Evolutionary conservation across 331 rosid species (phyloP).

Genomic region (Quercus tomentella): DNA sequence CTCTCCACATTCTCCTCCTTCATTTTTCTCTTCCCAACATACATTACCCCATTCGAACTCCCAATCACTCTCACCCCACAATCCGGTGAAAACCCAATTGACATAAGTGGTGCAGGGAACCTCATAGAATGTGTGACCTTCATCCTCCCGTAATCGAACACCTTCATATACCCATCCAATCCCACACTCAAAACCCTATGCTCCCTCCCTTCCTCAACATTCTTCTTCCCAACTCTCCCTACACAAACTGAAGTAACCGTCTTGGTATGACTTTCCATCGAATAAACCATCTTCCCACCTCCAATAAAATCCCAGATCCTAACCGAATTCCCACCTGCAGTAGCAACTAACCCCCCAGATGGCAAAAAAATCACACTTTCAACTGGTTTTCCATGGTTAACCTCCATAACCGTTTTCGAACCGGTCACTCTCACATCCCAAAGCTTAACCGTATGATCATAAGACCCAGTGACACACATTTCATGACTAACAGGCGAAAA

Average conservation of each 20-base stretch:
- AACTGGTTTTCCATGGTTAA: constrained; percentile 77
- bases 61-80: constrained; percentile 66
- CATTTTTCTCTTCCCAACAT: constrained; percentile 70
- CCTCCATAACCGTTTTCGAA: constrained; percentile 38
- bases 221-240: constrained; percentile 43
- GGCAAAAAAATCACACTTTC: constrained; percentile 84
- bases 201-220: constrained; percentile 49
- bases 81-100: constrained; percentile 65
- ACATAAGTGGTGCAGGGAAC: constrained; percentile 84
- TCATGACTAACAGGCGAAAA: constrained; percentile 64
- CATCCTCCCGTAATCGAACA: constrained; percentile 70
- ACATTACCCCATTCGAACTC: constrained; percentile 72
- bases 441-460: constrained; percentile 82
- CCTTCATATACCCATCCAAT: constrained; percentile 94
- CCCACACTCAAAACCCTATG: constrained; percentile 78
- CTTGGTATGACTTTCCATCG: constrained; percentile 93
- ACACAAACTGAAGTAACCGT: constrained; percentile 77
- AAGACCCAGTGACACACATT: constrained; percentile 72
- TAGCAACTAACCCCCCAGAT: constrained; percentile 71
- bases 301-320: constrained; percentile 89
- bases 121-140: constrained; percentile 84
- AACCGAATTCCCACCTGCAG: constrained; percentile 81
- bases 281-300: constrained; percentile 69
- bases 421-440: constrained; percentile 78
- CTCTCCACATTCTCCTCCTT: constrained; percentile 34